A percentile compares a stretch with the other conserved stretches of the same genome.
phyloP scores from a whole-genome alignment of 2,329 filamentous ascomycete species.

The Fusarium papillatum region DNA sequence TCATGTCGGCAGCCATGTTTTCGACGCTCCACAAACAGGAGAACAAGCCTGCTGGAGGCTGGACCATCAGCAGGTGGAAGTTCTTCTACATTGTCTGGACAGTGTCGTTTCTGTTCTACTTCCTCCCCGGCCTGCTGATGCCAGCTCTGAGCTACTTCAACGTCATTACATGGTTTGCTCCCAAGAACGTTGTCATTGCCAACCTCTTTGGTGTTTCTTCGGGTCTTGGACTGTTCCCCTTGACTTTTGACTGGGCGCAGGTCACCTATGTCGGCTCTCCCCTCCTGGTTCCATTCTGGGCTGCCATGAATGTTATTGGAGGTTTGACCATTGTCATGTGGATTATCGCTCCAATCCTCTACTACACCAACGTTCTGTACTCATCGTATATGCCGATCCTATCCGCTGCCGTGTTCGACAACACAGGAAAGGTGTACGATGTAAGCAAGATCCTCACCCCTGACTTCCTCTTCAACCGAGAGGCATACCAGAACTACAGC shows the following conservation, averaged over 20 bases:
- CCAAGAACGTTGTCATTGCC: conserved; percentile 86
- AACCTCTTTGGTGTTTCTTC: conserved; percentile 91
- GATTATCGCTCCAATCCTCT: conserved; percentile 84
- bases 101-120: conserved; percentile 84
- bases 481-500: conserved; percentile 85
- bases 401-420: conserved; percentile 88
- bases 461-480: conserved; percentile 83
- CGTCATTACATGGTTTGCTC: conserved; percentile 89
- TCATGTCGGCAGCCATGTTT: conserved; percentile 93
- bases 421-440: conserved; percentile 83
- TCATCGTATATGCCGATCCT: conserved; percentile 90
- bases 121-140: conserved; percentile 85
- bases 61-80: conserved; percentile 85
- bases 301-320: conserved; percentile 86
- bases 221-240: conserved; percentile 84
- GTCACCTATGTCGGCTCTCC: conserved; percentile 91
- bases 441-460: conserved; percentile 84
- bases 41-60: conserved; percentile 85
- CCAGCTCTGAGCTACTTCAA: conserved; percentile 91
- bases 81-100: conserved; percentile 85
- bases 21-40: conserved; percentile 87
- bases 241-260: conserved; percentile 95
- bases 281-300: conserved; percentile 88
- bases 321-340: conserved; percentile 88
- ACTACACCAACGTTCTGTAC: conserved; percentile 85